Percentiles rank a stretch among this genome's conserved stretches.
These are phyloP conservation scores for Lyophyllum shimeji DNA, from an alignment of 768 basidiomycete species.

Conservation along the genomic window DNA sequence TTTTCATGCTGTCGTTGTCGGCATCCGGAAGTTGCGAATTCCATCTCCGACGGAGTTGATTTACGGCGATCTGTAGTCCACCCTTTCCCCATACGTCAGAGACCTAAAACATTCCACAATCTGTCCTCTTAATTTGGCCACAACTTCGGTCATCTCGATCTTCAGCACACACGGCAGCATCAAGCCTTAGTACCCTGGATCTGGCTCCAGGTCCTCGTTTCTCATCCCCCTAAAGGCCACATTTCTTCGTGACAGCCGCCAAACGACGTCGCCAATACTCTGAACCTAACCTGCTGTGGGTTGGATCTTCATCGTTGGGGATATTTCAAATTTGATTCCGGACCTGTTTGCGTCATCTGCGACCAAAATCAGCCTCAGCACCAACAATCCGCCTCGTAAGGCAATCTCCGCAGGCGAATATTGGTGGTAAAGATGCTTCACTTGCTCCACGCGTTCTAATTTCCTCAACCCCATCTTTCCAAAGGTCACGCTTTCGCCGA, in stretches of 20 bases:
- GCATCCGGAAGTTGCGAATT: not conserved
- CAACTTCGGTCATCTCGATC: slow-evolving; percentile 8
- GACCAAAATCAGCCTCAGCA: not conserved
- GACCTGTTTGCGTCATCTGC: not conserved
- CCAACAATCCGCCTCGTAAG: not conserved
- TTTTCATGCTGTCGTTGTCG: not conserved
- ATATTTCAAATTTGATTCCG: not conserved
- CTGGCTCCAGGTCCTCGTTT: not conserved
- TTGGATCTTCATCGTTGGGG: slow-evolving; percentile 1
- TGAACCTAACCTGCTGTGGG: slow-evolving; percentile 1
- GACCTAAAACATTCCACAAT: slow-evolving; percentile 3
- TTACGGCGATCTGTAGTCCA: not conserved
- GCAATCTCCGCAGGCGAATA: not conserved
- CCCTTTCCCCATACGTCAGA: slow-evolving; percentile 11
- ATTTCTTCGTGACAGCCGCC: not conserved
- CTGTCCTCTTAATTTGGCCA: not conserved
- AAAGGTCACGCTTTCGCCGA: slow-evolving; percentile 7
- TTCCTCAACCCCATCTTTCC: not conserved
- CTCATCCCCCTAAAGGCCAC: not conserved
- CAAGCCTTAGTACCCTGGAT: slow-evolving; percentile 14
- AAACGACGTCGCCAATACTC: not conserved
- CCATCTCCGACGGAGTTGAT: slow-evolving; percentile 6
- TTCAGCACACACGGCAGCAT: slow-evolving; percentile 13
- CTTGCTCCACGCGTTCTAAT: not conserved
- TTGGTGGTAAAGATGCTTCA: not conserved